Evolutionary conservation across 2,329 filamentous ascomycete species (phyloP), one percentile per base, ranked within the genome.

Genomic region (Penicillium brasilianum): DNA sequence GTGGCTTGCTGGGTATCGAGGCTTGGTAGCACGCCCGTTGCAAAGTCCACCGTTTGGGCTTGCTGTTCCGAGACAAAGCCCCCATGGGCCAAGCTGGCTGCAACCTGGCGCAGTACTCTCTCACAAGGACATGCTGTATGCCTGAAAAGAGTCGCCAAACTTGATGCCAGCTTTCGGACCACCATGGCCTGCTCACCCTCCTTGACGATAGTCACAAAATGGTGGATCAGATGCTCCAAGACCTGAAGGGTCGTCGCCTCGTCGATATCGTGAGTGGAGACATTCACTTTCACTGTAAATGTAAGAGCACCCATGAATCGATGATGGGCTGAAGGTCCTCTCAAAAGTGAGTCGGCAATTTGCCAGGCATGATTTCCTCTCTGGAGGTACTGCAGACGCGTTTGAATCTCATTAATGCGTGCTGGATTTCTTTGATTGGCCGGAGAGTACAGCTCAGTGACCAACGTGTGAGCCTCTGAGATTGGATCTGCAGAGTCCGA

Each of bases 231-330:
- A 20, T 75, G 76, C 22, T 73, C 72, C 39, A 81, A 69, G 11
- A 82, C 72, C 57, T 77, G 73, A 22, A 65, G 55, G 6, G 71
- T 64, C 43, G 75, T 73, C 25, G 73, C 60, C 36, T 76, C 69
- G 28, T 70, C 74, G 32, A 82, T 65, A 4, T 74, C 71, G 65
- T 80, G 90, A 90, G 88, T 92, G 73, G 95, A 92, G n/a, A 89
- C 90, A 74, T 98, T 97, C 60, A 98, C 86, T 79, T 98, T 99
- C 69, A 98, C 88, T 54, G 92, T 96, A 67, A 97, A 90, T 0
- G 94, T 98, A 61, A 97, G 83, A 32, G 93, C 94, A 14, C 92
- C 95, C 74, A 96, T 97, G 78, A 98, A 98, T 66, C 90, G 90
- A 67, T 95, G 87, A 70, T 93, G 66, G 8, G 61, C 89, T 62